Evolutionary conservation across 306 rosid species (phyloP).

Genomic region (Benincasa hispida): DNA sequence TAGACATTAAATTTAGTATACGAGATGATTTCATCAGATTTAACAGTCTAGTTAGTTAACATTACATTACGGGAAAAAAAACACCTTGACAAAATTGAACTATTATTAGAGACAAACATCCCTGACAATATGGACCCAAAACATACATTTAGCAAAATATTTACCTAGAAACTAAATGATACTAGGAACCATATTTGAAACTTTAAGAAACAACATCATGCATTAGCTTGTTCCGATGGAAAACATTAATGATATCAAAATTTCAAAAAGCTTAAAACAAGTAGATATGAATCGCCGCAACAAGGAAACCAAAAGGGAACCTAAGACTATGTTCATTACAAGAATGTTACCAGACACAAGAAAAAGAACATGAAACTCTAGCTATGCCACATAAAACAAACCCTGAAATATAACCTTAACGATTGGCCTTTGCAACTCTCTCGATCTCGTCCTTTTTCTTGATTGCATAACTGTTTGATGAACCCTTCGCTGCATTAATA

Average conservation of each 20-base stretch:
- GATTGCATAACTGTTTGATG: neutral
- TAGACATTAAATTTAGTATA: too few relatives aligned
- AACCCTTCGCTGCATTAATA: constrained; percentile 7
- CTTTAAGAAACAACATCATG: neutral
- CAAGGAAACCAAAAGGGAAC: neutral
- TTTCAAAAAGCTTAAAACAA: neutral
- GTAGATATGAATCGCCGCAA: neutral
- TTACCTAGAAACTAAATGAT: too few relatives aligned
- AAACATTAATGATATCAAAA: neutral
- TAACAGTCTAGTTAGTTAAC: too few relatives aligned
- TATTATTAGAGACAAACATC: rapidly evolving
- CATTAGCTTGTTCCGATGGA: neutral
- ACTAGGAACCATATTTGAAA: neutral
- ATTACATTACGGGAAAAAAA: too few relatives aligned
- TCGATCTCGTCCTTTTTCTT: constrained; percentile 5
- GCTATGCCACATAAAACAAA: neutral
- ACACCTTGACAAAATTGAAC: too few relatives aligned
- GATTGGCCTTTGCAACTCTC: constrained; percentile 4
- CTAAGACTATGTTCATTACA: neutral
- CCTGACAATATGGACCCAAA: too few relatives aligned
- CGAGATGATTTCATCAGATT: too few relatives aligned
- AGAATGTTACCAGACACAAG: neutral
- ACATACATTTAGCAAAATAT: too few relatives aligned
- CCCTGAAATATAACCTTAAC: neutral
- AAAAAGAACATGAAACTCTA: neutral